Conservation (phyloP, 164 flowering plant genomes). For the Vitis cinerea region DNA sequence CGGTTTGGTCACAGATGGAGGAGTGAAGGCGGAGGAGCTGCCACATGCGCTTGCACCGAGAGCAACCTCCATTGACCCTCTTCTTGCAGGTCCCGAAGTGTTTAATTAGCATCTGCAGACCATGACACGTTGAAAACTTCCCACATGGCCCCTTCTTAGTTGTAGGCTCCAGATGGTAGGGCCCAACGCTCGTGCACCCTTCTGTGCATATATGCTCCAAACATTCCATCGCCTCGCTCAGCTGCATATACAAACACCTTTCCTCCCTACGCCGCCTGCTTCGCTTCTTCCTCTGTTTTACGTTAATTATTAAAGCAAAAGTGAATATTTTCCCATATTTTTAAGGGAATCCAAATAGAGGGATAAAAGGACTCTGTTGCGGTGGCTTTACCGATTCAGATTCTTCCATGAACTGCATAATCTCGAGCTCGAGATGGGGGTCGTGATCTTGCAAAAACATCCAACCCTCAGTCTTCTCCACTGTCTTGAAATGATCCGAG, state of each 20-base stretch:
- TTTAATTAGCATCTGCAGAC: slow-evolving; percentile 63
- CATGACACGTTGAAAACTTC: slow-evolving; percentile 67
- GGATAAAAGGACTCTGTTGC: not conserved
- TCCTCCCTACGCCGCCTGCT: slow-evolving; percentile 42
- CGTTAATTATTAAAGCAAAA: not conserved
- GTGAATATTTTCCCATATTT: not conserved
- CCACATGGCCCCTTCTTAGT: slow-evolving; percentile 54
- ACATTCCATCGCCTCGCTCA: slow-evolving; percentile 94
- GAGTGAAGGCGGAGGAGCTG: slow-evolving; percentile 87
- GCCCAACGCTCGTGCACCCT: slow-evolving; percentile 86
- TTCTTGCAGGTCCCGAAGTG: slow-evolving; percentile 78
- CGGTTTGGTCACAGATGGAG: slow-evolving; percentile 66
- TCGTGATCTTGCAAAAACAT: slow-evolving; percentile 75
- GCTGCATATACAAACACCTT: slow-evolving; percentile 58
- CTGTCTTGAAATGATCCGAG: slow-evolving; percentile 50
- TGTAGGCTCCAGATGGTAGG: slow-evolving; percentile 46
- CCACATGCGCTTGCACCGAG: slow-evolving; percentile 92
- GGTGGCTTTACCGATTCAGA: slow-evolving; percentile 52
- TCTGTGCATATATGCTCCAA: slow-evolving; percentile 86
- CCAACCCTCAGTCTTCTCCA: slow-evolving; percentile 87
- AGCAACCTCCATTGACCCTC: slow-evolving; percentile 69
- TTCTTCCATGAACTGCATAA: slow-evolving; percentile 81
- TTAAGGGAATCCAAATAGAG: not conserved
- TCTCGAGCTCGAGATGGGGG: slow-evolving; percentile 83
- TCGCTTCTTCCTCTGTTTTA: slow-evolving; percentile 58